phyloP scores from a whole-genome alignment of 1,139 yeast genomes.

The Zygosaccharomyces sapae region DNA sequence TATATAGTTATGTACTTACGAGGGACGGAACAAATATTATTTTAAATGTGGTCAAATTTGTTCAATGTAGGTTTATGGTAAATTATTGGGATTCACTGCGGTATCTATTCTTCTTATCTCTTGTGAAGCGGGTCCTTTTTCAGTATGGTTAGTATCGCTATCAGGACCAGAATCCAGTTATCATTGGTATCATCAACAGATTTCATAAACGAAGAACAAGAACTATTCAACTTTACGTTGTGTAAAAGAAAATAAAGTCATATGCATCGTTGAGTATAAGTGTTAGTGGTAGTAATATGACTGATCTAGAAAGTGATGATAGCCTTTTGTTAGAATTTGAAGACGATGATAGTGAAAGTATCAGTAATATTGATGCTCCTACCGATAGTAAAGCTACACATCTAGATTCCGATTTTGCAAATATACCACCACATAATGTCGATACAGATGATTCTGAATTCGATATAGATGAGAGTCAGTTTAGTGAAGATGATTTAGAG shows the following conservation, averaged over 20 bases:
- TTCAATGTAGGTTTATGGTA: too few relatives aligned
- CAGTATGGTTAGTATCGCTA: too few relatives aligned
- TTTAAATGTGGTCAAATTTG: not conserved
- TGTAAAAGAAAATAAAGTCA: not conserved
- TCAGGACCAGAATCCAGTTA: too few relatives aligned
- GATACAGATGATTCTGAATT: constrained; percentile 25
- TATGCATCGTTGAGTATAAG: not conserved
- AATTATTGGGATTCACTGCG: too few relatives aligned
- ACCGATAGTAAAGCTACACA: constrained; percentile 5
- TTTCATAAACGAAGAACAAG: too few relatives aligned
- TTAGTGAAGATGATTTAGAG: constrained; percentile 29
- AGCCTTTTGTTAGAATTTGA: constrained; percentile 9
- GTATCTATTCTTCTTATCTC: too few relatives aligned
- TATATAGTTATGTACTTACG: constrained; percentile 1
- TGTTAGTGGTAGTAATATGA: constrained; percentile 1
- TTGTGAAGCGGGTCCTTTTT: too few relatives aligned
- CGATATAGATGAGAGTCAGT: constrained; percentile 30
- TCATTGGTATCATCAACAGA: too few relatives aligned
- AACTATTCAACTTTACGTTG: not conserved
- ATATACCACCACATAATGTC: constrained; percentile 7
- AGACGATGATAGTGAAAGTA: constrained; percentile 7
- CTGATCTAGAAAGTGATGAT: constrained; percentile 9
- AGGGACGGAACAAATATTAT: not conserved
- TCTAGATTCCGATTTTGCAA: constrained; percentile 8
- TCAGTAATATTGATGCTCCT: not conserved